Evolutionary conservation across 2,329 filamentous ascomycete genomes (phyloP).

Genomic region (Aureobasidium melanogenum): DNA sequence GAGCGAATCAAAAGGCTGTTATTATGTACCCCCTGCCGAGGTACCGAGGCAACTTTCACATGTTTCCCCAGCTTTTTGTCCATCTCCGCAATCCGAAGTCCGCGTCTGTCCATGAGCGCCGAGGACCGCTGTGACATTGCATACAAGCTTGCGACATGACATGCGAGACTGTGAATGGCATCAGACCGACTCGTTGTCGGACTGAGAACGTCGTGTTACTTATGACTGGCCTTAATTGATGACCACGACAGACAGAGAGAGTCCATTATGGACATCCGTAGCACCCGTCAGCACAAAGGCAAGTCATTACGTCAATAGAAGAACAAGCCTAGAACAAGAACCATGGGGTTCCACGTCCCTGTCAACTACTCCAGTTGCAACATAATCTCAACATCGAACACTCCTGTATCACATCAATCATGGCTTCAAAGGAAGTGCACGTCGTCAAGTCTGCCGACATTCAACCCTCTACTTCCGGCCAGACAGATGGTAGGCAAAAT

Average conservation of each 20-base stretch:
- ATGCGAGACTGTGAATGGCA: background rate
- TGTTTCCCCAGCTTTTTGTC: background rate
- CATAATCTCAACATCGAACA: background rate
- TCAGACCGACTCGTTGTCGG: background rate
- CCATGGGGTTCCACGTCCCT: background rate
- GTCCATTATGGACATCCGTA: background rate
- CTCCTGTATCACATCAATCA: background rate
- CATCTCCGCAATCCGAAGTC: background rate
- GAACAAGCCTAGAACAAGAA: background rate
- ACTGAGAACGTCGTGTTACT: background rate
- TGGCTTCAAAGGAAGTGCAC: slow-evolving; percentile 33
- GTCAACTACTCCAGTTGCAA: background rate
- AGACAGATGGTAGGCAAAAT: slow-evolving; percentile 29
- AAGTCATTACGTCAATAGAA: background rate
- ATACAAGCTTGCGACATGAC: background rate
- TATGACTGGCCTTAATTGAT: no score
- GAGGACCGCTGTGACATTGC: background rate
- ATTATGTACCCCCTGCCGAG: background rate
- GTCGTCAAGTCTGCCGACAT: slow-evolving; percentile 44
- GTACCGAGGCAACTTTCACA: slow-evolving; percentile 4
- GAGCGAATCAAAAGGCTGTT: background rate
- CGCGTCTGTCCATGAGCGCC: background rate
- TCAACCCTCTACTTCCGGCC: slow-evolving; percentile 32
- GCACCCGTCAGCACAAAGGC: background rate
- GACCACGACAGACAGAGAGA: background rate